Conservation (phyloP, 2,329 filamentous ascomycete genomes). For the Penicillium sp. region DNA sequence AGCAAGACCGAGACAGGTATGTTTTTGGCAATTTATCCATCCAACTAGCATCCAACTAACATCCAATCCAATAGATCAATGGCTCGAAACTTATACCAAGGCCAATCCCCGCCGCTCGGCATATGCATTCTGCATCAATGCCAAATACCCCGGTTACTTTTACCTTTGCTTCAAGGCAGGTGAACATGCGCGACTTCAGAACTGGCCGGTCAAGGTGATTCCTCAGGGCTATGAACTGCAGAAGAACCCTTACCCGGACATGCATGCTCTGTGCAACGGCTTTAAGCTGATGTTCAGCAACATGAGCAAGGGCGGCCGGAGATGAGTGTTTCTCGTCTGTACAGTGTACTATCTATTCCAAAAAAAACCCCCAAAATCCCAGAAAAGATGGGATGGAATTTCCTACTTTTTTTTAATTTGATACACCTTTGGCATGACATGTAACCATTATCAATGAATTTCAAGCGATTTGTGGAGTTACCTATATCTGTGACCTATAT, state of each 20-base stretch:
- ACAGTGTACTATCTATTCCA: slow-evolving; percentile 26
- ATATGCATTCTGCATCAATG: slow-evolving; percentile 94
- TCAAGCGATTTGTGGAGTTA: neutral
- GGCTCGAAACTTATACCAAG: slow-evolving; percentile 92
- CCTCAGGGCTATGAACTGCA: slow-evolving; percentile 91
- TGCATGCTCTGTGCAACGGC: slow-evolving; percentile 92
- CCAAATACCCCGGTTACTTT: slow-evolving; percentile 91
- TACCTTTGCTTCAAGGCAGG: slow-evolving; percentile 95
- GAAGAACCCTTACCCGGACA: slow-evolving; percentile 87
- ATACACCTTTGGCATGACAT: slow-evolving; percentile 22
- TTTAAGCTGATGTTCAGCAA: slow-evolving; percentile 85
- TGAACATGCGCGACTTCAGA: slow-evolving; percentile 67
- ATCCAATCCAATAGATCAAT: slow-evolving; percentile 65
- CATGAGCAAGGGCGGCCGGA: slow-evolving; percentile 48
- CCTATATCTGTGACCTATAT: neutral
- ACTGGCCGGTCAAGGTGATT: slow-evolving; percentile 85
- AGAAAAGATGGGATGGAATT: slow-evolving; percentile 16
- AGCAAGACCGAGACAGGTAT: slow-evolving; percentile 81
- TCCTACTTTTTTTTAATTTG: slow-evolving; percentile 19
- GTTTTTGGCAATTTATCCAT: slow-evolving; percentile 36
- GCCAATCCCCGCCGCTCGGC: slow-evolving; percentile 92
- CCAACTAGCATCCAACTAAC: neutral
- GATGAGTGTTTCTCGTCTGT: slow-evolving; percentile 24
- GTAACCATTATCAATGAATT: slow-evolving; percentile 18
- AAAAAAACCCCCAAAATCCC: slow-evolving; percentile 1